Base-by-base conservation (phyloP, 257 asterid genomes). In the Rhazya stricta region DNA sequence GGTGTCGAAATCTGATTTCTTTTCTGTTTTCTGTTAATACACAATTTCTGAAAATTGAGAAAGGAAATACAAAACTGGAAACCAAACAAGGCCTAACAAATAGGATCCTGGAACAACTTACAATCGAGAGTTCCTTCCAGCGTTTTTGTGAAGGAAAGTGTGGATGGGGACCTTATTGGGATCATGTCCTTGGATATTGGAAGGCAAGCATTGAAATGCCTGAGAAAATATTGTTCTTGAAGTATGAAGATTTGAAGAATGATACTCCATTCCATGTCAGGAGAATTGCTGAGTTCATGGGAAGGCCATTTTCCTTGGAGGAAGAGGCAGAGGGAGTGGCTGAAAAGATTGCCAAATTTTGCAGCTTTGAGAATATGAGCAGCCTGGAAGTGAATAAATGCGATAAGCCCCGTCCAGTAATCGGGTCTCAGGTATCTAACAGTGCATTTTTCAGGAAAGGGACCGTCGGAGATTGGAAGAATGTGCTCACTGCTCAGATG, bases 381-480 rank as follows among this genome's bases (percentile, higher is more conserved):
- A 65, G 36, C 13, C 4, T 65, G 70, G 46, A 37, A 19, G 70
- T 63, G 39, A 63, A 63, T 8, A 63, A 63, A 32, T 45, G 12
- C 50, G 9, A 45, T 4, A 10, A 12, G 9, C 50, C 3, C 5
- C 50, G 10, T 45, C 50, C 10, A 1, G 1, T 6, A 6, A 12
- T 6, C 50, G 12, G 12, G 5, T 45, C 1, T 45, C 12, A 45
- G 50, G 50, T 45, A 6, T 2, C 81, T 0, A 84, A 81, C 61
- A 70, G 37, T 67, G 1, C 48, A 5, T 84, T 57, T 72, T 84
- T 82, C 5, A 73, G 88, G 67, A 65, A 76, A 23, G 84, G 85
- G 67, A 76, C 71, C n/a, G 86, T 82, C 30, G 89, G 86, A 39
- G 85, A 76, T 56, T 83, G 80, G 82, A 82, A 78, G 65, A 80